Evolutionary conservation across 202 grass and related monocot genomes (phyloP), one percentile per base, ranked within the genome.

Genomic region (Schoenoplectus triqueter): DNA sequence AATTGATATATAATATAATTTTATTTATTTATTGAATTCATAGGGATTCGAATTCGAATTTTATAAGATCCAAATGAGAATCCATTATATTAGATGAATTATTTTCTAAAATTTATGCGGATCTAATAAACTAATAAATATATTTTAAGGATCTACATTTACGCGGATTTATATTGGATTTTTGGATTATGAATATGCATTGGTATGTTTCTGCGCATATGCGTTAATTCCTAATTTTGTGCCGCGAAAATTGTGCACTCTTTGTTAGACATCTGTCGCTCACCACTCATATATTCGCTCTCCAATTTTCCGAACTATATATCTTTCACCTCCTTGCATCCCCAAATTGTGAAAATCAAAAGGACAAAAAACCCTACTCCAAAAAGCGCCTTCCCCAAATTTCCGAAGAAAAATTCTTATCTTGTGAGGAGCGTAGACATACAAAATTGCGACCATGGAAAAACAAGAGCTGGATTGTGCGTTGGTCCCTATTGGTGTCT

Each of bases 401-500:
- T 69, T n/a, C 13, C 69, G 47, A 59, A 67, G 15, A 70, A 70
- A 41, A 19, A 14, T 17, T 54, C 69, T 48, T 57, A 83, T 49
- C 13, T 69, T 69, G 5, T 7, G 17, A 2, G 7, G 1, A 39
- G 18, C 17, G 5, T 1, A 7, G 2, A 77, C 6, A 77, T 15
- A 57, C 4, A 15, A 78, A 18, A 57, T 59, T 42, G 7, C 14
- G 44, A 40, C 3, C 0, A 85, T 88, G 87, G 73, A 65, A 41
- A 80, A 73, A 46, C 39, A 81, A 47, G 87, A 66, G n/a, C 64
- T 88, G n/a, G 82, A 88, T 73, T 85, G 42, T 54, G 14, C 85
- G 45, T 15, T 88, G 64, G 82, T 85, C 0, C 87, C 87, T 9
- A 10, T 80, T 19, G 82, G 82, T 59, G 13, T 88, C 2, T 22